Evolutionary conservation across 164 flowering plant genomes (phyloP), one percentile per base, ranked within the genome.

Genomic region (Tinospora cordifolia): DNA sequence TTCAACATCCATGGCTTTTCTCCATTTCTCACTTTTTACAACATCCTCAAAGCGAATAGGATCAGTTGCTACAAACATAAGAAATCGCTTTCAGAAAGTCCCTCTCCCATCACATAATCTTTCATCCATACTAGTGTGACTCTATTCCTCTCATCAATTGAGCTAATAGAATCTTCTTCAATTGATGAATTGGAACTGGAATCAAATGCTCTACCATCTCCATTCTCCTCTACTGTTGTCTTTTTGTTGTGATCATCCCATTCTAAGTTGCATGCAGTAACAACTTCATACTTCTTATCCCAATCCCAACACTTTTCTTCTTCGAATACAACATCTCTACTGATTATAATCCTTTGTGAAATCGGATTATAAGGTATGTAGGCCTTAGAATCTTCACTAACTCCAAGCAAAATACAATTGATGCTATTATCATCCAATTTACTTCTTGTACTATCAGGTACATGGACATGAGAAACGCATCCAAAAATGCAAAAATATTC

Each of bases 341-440:
- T 67, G 21, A 67, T 40, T 7, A 47, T 58, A 2, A 67, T 19
- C 30, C 24, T 44, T 13, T 67, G 44, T 24, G 19, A 44, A 6
- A 67, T 44, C 0, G 69, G 69, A n/a, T 67, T 38, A 67, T 67
- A 67, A 2, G 46, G 69, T 63, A 21, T 26, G n/a, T 63, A 63
- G 1, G 40, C 66, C n/a, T 63, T 63, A 3, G 40, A 63, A 15
- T 67, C 58, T 67, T 47, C 34, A 44, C 69, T 67, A 5, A 67
- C 59, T 44, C 59, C 58, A 13, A 44, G 24, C 10, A 24, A 30
- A 40, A 67, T 47, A 65, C 67, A 65, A 24, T 47, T 65, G 3
- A 17, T 0, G 3, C 67, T 65, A 2, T 39, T 65, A 21, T 65
- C 47, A 36, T 65, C 67, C 0, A 65, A 47, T 12, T 65, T 65